Evolutionary conservation across 2,329 filamentous ascomycete species (phyloP).

Genomic region (Paraphaeosphaeria minitans): DNA sequence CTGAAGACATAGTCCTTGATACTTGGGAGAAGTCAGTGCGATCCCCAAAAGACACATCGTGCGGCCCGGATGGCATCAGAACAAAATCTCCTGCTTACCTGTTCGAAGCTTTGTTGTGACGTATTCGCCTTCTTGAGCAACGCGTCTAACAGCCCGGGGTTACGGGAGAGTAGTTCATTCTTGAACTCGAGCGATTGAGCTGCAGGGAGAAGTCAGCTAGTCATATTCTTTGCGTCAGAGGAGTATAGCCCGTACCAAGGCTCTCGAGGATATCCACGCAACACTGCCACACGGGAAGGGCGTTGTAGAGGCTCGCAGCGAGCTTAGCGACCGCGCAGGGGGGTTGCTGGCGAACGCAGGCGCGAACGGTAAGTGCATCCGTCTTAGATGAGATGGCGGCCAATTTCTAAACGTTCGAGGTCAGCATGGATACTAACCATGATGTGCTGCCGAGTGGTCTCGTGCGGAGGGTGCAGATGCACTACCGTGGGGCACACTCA

Average conservation of each 20-base stretch:
- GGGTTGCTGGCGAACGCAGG: slow-evolving; percentile 54
- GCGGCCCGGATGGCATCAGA: background rate
- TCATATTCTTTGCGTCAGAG: background rate
- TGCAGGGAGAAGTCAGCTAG: slow-evolving; percentile 27
- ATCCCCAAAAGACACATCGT: background rate
- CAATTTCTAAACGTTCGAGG: slow-evolving; percentile 38
- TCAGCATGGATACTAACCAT: slow-evolving; percentile 26
- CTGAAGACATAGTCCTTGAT: slow-evolving; percentile 35
- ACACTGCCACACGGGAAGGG: slow-evolving; percentile 57
- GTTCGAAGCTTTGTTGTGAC: slow-evolving; percentile 35
- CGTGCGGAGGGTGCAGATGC: slow-evolving; percentile 13
- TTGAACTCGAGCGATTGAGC: slow-evolving; percentile 39
- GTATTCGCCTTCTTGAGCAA: slow-evolving; percentile 41
- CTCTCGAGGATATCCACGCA: slow-evolving; percentile 56
- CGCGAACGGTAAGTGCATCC: slow-evolving; percentile 44
- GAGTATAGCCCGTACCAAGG: slow-evolving; percentile 49
- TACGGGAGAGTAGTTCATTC: slow-evolving; percentile 34
- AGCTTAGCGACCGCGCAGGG: slow-evolving; percentile 57
- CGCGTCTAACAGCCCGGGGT: slow-evolving; percentile 39
- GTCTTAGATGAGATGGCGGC: slow-evolving; percentile 41
- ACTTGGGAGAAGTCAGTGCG: slow-evolving; percentile 23
- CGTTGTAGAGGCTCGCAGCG: slow-evolving; percentile 51
- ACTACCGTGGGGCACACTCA: slow-evolving; percentile 34
- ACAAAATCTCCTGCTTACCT: slow-evolving; percentile 26
- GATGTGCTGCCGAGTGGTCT: background rate